phyloP scores from a whole-genome alignment of 2,329 filamentous ascomycete species.

The Fusarium veterinarium region DNA sequence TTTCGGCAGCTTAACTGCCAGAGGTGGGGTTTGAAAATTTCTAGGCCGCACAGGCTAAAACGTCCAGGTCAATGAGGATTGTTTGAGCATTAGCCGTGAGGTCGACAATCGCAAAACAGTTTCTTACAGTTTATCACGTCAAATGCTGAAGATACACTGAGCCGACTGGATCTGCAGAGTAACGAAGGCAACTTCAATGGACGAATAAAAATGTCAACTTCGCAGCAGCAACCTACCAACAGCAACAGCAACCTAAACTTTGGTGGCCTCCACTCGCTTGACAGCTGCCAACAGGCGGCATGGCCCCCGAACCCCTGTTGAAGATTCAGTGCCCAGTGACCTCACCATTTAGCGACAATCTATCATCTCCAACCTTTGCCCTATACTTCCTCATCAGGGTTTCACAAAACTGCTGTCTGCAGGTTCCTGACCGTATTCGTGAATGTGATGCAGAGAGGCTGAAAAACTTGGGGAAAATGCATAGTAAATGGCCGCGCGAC shows the following conservation, averaged over 20 bases:
- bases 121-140: neutral
- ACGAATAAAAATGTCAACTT: neutral
- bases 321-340: neutral
- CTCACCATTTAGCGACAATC: neutral
- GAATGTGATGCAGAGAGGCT: neutral
- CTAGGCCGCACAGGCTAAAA: too few relatives aligned
- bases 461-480: neutral
- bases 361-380: too few relatives aligned
- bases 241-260: neutral
- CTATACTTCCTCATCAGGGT: neutral
- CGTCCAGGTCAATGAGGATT: neutral
- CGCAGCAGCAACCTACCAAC: neutral
- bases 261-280: neutral
- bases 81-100: neutral
- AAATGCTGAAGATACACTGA: neutral
- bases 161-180: neutral
- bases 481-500: neutral
- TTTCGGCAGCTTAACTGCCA: neutral
- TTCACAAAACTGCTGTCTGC: neutral
- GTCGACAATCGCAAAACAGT: too few relatives aligned
- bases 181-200: neutral
- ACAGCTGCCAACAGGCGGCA: neutral
- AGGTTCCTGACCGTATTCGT: neutral
- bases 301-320: neutral
- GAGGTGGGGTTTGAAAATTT: neutral